Percentiles rank a stretch among this genome's conserved stretches.
Conservation (phyloP, 306 rosid species). For the Castanopsis chinensis region DNA sequence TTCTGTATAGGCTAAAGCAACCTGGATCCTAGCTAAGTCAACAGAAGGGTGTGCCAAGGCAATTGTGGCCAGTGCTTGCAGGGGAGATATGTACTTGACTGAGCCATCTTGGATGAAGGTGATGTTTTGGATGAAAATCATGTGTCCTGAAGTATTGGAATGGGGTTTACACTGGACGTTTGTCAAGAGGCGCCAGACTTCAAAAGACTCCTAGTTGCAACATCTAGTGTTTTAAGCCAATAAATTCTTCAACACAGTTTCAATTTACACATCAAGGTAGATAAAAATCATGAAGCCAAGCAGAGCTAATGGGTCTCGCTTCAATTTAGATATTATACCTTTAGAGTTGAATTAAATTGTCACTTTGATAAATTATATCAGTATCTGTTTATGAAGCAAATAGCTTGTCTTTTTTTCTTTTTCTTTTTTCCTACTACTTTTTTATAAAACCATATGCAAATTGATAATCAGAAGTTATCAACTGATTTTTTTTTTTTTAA, state of each 20-base stretch:
- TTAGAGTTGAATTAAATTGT: no score
- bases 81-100: slow-evolving; percentile 19
- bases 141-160: neutral
- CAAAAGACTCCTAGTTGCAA: neutral
- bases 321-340: neutral
- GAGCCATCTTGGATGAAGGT: slow-evolving; percentile 18
- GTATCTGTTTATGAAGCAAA: no score
- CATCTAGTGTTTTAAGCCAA: neutral
- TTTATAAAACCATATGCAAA: no score
- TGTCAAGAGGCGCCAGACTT: neutral
- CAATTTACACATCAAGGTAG: neutral
- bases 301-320: neutral
- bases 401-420: no score
- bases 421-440: no score
- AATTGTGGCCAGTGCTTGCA: slow-evolving; percentile 9
- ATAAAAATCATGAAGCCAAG: neutral
- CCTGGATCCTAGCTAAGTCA: slow-evolving; percentile 2
- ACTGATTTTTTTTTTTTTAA: no score
- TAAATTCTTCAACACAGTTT: no score
- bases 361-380: no score
- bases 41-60: slow-evolving; percentile 16
- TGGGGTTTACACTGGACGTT: neutral
- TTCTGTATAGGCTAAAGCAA: no score
- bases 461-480: no score
- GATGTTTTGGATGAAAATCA: neutral